These are phyloP conservation scores for Malus asiatica DNA, from an alignment of 306 rosid species.

Conservation along the genomic window DNA sequence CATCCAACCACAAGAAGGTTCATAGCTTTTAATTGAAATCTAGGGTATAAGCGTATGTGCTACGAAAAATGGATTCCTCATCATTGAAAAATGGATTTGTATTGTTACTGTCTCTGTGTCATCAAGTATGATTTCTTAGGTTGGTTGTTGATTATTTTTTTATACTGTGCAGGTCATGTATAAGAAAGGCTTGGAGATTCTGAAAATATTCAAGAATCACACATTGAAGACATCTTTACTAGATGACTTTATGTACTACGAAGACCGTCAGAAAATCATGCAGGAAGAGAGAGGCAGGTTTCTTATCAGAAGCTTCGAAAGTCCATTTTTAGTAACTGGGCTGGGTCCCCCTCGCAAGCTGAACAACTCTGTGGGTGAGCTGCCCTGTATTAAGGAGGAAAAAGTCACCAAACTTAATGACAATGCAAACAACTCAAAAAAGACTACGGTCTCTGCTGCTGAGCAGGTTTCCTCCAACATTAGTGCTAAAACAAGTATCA, in stretches of 20 bases:
- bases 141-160: conserved; percentile 9
- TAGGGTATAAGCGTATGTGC: background rate
- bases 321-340: conserved; percentile 38
- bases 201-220: conserved; percentile 70
- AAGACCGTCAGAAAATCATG: conserved; percentile 85
- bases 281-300: conserved; percentile 78
- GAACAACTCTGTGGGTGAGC: conserved; percentile 34
- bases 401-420: conserved; percentile 22
- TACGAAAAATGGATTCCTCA: background rate
- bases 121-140: background rate
- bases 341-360: conserved; percentile 47
- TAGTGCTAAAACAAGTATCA: conserved; percentile 9
- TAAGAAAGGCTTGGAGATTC: conserved; percentile 75
- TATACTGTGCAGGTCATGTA: conserved; percentile 52
- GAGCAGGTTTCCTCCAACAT: conserved; percentile 28
- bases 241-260: conserved; percentile 82
- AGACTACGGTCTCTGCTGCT: conserved; percentile 21
- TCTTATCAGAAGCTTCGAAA: conserved; percentile 34
- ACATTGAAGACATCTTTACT: conserved; percentile 76
- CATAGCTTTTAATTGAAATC: background rate
- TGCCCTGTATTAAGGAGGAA: conserved; percentile 26
- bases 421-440: conserved; percentile 24
- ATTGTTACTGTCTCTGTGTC: background rate
- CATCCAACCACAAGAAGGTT: background rate
- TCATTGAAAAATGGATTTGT: background rate